Evolutionary conservation across 2,329 filamentous ascomycete genomes (phyloP).

Genomic region (Phialocephala subalpina): DNA sequence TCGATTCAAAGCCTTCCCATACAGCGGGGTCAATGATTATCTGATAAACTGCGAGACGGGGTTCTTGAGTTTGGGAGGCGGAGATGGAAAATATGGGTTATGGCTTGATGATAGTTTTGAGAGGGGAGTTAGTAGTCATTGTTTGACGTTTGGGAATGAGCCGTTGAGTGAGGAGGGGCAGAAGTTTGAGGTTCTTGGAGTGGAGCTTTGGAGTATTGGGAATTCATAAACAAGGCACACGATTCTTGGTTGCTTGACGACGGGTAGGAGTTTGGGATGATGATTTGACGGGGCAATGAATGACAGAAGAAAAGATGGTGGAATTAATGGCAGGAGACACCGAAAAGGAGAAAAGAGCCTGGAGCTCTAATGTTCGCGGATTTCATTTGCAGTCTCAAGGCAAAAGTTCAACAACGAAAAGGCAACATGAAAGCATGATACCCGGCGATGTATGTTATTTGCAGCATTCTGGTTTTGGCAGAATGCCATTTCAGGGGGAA

Average conservation of each 20-base stretch:
- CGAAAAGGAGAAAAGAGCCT: background rate
- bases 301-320: background rate
- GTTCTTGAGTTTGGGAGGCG: conserved; percentile 87
- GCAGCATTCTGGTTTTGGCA: background rate
- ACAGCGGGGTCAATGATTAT: conserved; percentile 95
- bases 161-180: conserved; percentile 89
- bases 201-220: conserved; percentile 96
- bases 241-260: too few relatives aligned
- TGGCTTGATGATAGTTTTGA: conserved; percentile 92
- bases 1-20: conserved; percentile 96
- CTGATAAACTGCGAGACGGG: conserved; percentile 90
- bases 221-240: conserved; percentile 26
- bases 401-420: background rate
- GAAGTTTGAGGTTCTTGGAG: conserved; percentile 89
- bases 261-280: too few relatives aligned
- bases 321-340: background rate
- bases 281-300: too few relatives aligned
- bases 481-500: background rate
- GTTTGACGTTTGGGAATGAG: conserved; percentile 95
- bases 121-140: conserved; percentile 81
- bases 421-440: conserved; percentile 10
- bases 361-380: background rate
- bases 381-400: background rate
- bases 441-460: background rate
- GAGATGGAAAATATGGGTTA: conserved; percentile 88